Base-by-base conservation (phyloP, 768 basidiomycete genomes). In the Calocybe gangraenosa region DNA sequence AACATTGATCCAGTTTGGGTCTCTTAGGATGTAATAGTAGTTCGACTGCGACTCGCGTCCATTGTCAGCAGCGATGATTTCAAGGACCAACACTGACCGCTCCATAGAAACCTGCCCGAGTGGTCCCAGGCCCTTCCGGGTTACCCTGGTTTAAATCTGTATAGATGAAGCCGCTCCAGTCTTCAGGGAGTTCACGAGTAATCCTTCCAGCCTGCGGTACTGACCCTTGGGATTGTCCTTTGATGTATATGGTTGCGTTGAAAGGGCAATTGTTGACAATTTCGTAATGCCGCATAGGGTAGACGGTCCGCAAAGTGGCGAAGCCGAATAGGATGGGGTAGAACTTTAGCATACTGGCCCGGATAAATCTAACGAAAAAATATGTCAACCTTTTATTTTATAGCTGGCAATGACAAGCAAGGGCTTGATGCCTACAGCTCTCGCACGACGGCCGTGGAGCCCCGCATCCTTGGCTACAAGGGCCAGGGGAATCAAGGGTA, bases 121-220 rank as follows among this genome's bases (percentile, higher is more conserved):
- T 23, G 11, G 37, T 39, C 6, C 37, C 37, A 11, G 37, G 37
- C 19, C 37, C 37, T 18, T 21, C 37, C 20, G 37, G 37, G 19
- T 39, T 39, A 19, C 37, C 37, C 20, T 39, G 37, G 19, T 39
- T 39, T 13, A 39, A n/a, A n/a, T 39, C 37, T 7, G 37, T 39
- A 19, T 39, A 39, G n/a, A 39, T 39, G 14, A 39, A 39, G 8
- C 37, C 37, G 19, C 37, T 39, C 37, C 37, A 39, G 19, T 39
- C 21, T 7, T 39, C 37, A 39, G 37, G 37, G n/a, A 20, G 19
- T 7, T 39, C 37, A 7, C 37, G 37, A n/a, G 37, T 39, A 14
- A 39, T 14, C 7, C 13, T 39, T 17, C 37, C 37, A 18, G n/a
- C 37, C 7, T 15, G 20, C 19, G 37, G 37, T 14, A 39, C 18